These are phyloP conservation scores for Solanum piurae DNA, from an alignment of 257 asterid genomes.

Conservation along the genomic window DNA sequence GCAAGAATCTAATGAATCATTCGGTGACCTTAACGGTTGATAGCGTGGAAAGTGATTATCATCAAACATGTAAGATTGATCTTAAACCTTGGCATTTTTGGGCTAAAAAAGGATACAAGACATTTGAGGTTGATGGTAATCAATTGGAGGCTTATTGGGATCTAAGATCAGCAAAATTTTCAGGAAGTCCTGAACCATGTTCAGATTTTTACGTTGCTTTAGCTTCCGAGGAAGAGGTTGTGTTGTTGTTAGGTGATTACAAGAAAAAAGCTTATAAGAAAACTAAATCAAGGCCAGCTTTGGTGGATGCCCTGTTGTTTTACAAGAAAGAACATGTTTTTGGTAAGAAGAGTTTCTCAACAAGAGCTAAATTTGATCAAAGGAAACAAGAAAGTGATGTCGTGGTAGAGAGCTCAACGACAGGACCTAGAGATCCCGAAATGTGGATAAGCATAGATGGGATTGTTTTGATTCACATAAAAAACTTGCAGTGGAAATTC, in stretches of 20 bases:
- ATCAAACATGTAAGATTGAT: constrained; percentile 69
- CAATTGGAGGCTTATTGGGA: constrained; percentile 82
- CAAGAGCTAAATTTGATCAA: constrained; percentile 63
- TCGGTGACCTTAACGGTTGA: constrained; percentile 52
- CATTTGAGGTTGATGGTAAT: constrained; percentile 68
- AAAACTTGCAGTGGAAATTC: constrained; percentile 91
- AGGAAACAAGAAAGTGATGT: constrained; percentile 63
- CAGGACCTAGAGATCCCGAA: constrained; percentile 71
- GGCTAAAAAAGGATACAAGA: constrained; percentile 82
- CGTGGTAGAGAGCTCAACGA: constrained; percentile 75
- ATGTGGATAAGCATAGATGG: constrained; percentile 99
- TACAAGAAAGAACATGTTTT: constrained; percentile 78
- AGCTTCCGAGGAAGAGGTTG: constrained; percentile 74
- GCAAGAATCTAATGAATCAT: constrained; percentile 66
- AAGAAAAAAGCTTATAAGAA: constrained; percentile 70
- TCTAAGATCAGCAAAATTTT: constrained; percentile 66
- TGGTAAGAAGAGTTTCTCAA: constrained; percentile 80
- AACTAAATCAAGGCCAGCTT: constrained; percentile 57
- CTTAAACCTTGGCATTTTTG: constrained; percentile 96
- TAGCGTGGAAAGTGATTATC: constrained; percentile 37
- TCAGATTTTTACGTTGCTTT: constrained; percentile 65
- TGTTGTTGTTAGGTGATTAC: constrained; percentile 59
- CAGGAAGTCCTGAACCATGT: constrained; percentile 69
- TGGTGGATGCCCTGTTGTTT: constrained; percentile 57
- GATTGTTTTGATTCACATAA: constrained; percentile 69